Conservation (phyloP, 345 rosid species). For the Gossypium longicalyx region DNA sequence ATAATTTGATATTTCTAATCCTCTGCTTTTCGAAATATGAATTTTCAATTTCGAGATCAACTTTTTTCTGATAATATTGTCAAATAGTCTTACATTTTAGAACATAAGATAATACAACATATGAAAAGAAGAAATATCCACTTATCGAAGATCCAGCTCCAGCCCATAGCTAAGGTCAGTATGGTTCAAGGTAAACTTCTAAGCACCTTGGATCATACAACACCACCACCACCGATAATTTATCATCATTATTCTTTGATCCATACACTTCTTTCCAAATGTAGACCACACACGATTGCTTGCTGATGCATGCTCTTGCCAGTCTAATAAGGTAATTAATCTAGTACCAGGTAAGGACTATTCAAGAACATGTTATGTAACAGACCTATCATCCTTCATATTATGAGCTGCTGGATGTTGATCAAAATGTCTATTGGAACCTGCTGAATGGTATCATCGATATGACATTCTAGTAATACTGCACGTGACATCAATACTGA, state of each 20-base stretch:
- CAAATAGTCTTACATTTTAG: no score
- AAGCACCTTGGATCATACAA: slow-evolving; percentile 2
- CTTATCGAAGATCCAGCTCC: background rate
- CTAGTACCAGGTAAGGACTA: background rate
- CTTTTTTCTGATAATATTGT: no score
- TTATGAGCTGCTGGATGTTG: slow-evolving; percentile 33
- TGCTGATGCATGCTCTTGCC: background rate
- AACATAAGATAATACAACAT: no score
- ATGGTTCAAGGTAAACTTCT: background rate
- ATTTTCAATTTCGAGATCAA: no score
- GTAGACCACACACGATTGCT: background rate
- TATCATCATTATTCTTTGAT: background rate
- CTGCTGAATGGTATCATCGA: slow-evolving; percentile 19
- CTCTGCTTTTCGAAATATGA: no score
- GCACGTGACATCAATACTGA: background rate
- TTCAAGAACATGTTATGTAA: background rate
- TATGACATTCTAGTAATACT: background rate
- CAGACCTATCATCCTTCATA: slow-evolving; percentile 35
- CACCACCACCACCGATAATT: background rate
- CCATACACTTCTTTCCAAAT: background rate
- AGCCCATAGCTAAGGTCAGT: background rate
- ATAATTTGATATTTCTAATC: no score
- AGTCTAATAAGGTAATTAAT: background rate
- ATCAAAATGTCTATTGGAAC: slow-evolving; percentile 36
- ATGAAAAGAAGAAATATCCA: background rate